Conservation (phyloP, 108 stramenopile species). For the Discostella stelligeroides region DNA sequence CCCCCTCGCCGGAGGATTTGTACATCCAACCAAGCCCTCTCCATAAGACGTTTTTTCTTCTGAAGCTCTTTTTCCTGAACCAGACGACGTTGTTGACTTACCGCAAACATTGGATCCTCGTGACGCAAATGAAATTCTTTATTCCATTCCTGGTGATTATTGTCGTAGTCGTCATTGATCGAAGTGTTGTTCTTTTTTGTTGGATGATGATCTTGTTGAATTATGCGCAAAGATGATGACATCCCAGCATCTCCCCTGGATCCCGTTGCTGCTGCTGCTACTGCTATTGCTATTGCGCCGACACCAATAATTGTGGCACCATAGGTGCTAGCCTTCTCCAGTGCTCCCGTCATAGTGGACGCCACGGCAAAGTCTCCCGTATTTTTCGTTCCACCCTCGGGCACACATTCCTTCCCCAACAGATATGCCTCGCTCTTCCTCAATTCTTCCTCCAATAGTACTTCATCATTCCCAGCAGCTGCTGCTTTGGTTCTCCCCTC, state of each 20-base stretch:
- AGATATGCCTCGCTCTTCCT: constrained; percentile 91
- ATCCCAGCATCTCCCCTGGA: constrained; percentile 12
- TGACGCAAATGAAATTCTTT: constrained; percentile 72
- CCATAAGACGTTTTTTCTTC: constrained; percentile 66
- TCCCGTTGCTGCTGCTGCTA: not conserved
- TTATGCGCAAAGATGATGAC: constrained; percentile 34
- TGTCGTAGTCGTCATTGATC: constrained; percentile 7
- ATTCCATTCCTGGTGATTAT: constrained; percentile 62
- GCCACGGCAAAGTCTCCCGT: constrained; percentile 68
- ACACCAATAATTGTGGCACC: constrained; percentile 49
- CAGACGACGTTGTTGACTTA: constrained; percentile 53
- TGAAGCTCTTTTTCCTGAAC: constrained; percentile 55
- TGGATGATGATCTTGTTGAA: constrained; percentile 1
- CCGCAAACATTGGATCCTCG: constrained; percentile 89
- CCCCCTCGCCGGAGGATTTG: not conserved
- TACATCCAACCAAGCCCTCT: constrained; percentile 56
- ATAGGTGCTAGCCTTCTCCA: constrained; percentile 49
- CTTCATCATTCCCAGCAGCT: constrained; percentile 5
- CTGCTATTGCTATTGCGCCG: not conserved
- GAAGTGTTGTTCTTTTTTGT: not conserved
- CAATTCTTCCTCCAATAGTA: constrained; percentile 39
- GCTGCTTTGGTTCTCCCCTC: constrained; percentile 45
- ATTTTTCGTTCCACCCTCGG: constrained; percentile 46
- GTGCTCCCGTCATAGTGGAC: constrained; percentile 59
- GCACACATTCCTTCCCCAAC: constrained; percentile 85